Base-by-base conservation (phyloP, 495 filamentous ascomycete species). In the Copromyces sp. region DNA sequence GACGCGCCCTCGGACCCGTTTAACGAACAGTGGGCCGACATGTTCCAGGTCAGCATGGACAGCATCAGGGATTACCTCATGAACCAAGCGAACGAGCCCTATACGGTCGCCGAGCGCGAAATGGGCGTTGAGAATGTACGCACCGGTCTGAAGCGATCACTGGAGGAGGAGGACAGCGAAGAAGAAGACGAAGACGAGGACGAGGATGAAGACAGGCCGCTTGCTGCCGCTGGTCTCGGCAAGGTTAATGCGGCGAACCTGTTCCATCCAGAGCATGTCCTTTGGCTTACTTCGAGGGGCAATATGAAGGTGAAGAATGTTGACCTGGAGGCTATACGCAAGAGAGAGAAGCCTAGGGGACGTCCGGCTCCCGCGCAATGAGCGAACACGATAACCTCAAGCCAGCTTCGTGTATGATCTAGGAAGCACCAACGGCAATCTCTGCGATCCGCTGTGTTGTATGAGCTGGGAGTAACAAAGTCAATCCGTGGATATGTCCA, bases 81-180 rank as follows among this genome's bases (percentile, higher is more conserved):
- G 39, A 79, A 82, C 29, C 89, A 90, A 72, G 86, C 88, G 44
- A 75, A 77, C 14, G 82, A 86, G 68, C 73, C 81, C 59, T 94
- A 87, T 77, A 94, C 91, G 20, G 83, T 87, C 8, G 91, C 89
- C 76, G 92, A 95, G 83, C 83, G 85, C 68, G 87, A 89, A 72
- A 78, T 74, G 47, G 92, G 92, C 2, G 78, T 91, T n/a, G 84
- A 89, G 80, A 91, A 90, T 78, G 90, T 94, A 45, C 85, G 88
- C 6, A 93, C 91, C 12, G 92, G 92, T 17, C 78, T 94, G 75
- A 85, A 75, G 80, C 84, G 87, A 74, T 77, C 80, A 37, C 77
- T 90, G 73, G 85, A 86, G 70, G 87, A 90, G 77, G 87, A 87
- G 38, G 81, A 86, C 9, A 87, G 83, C 8, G 82, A 83, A 0